These are phyloP conservation scores for Phoenix dactylifera DNA, from an alignment of 176 grass and related monocot genomes.

Conservation along the genomic window DNA sequence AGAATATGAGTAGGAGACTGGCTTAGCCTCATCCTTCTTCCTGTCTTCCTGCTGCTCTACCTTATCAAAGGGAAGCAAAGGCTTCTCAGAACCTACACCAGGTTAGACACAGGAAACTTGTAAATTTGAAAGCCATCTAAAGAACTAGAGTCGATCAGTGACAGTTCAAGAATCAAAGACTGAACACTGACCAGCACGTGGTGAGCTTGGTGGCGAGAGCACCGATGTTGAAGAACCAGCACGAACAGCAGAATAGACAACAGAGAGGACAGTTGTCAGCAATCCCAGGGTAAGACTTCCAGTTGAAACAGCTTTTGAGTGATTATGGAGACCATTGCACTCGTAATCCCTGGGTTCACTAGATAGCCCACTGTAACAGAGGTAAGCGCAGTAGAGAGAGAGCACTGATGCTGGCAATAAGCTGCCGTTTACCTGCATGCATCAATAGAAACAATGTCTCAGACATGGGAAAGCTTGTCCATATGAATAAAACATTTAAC, in stretches of 20 bases:
- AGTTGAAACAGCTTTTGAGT: constrained; percentile 90
- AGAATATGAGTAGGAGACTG: constrained; percentile 86
- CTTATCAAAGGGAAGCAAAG: constrained; percentile 88
- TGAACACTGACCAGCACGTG: constrained; percentile 54
- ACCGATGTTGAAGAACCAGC: constrained; percentile 83
- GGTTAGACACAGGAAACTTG: background rate
- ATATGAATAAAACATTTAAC: too few species aligned
- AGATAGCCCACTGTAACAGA: constrained; percentile 91
- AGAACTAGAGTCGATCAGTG: background rate
- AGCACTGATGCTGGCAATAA: constrained; percentile 88
- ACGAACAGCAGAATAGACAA: constrained; percentile 97
- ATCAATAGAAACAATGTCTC: background rate
- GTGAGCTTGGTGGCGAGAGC: constrained; percentile 70
- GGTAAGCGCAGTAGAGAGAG: constrained; percentile 70
- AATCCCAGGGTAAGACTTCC: constrained; percentile 80
- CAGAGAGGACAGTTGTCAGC: constrained; percentile 87
- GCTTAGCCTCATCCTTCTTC: constrained; percentile 49
- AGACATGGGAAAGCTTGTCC: too few species aligned
- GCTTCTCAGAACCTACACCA: constrained; percentile 61
- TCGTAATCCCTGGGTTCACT: constrained; percentile 95
- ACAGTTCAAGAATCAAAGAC: background rate
- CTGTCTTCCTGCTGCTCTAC: constrained; percentile 57
- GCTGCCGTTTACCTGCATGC: constrained; percentile 80
- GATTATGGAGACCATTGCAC: constrained; percentile 94
- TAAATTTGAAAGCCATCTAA: background rate